phyloP scores from a whole-genome alignment of 2,329 filamentous ascomycete genomes.

The Paecilomyces dactylethromorphus region DNA sequence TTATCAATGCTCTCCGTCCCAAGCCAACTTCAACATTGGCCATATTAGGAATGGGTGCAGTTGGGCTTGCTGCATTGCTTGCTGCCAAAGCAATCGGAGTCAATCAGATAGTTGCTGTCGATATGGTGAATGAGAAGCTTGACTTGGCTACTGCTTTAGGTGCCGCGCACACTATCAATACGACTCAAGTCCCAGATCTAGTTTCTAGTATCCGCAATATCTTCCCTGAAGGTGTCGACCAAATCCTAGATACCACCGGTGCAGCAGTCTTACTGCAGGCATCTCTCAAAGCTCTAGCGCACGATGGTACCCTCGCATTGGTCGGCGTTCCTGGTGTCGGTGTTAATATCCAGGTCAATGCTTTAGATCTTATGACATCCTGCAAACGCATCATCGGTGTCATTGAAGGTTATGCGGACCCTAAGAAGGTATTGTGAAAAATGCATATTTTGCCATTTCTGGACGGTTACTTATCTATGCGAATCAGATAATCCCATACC shows the following conservation, averaged over 20 bases:
- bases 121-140: slow-evolving; percentile 37
- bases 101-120: slow-evolving; percentile 37
- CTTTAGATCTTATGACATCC: slow-evolving; percentile 15
- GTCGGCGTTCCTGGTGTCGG: slow-evolving; percentile 26
- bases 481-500: background rate
- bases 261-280: slow-evolving; percentile 19
- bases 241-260: slow-evolving; percentile 28
- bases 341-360: slow-evolving; percentile 18
- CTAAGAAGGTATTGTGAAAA: background rate
- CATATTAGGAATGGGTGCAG: slow-evolving; percentile 24
- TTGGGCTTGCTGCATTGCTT: slow-evolving; percentile 14
- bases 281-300: slow-evolving; percentile 21
- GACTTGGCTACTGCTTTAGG: slow-evolving; percentile 39
- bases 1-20: slow-evolving; percentile 21
- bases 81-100: slow-evolving; percentile 15
- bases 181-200: slow-evolving; percentile 19
- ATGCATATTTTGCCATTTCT: background rate
- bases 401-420: slow-evolving; percentile 19
- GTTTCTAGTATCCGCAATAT: slow-evolving; percentile 20
- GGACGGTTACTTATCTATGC: background rate
- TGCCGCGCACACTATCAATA: slow-evolving; percentile 37
- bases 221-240: slow-evolving; percentile 17
- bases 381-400: slow-evolving; percentile 26
- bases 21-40: slow-evolving; percentile 12
- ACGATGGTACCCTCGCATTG: slow-evolving; percentile 23